Percentiles rank a stretch among this genome's conserved stretches.
Conservation (phyloP, 2,329 filamentous ascomycete species). For the Fusarium subglutinans region DNA sequence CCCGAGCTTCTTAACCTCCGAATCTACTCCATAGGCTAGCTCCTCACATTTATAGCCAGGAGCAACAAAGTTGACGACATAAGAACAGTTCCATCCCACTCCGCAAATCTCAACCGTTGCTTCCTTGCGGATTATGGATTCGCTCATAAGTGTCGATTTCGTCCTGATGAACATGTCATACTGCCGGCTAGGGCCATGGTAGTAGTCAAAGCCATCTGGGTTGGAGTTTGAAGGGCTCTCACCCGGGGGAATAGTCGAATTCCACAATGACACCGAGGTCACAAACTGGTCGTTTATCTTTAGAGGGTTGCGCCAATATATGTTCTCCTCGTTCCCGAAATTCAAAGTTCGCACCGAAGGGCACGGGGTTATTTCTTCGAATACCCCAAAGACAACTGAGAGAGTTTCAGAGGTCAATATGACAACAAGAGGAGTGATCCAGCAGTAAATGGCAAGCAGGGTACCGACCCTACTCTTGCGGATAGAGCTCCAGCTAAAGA, state of each 20-base stretch:
- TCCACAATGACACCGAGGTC: not conserved
- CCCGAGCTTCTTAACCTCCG: not conserved
- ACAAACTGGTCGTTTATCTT: not conserved
- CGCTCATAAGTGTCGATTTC: not conserved
- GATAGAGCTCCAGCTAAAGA: not conserved
- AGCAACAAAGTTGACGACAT: not conserved
- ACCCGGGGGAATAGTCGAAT: not conserved
- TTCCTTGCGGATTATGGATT: accelerated
- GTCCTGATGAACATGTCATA: no score
- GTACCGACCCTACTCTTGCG: accelerated
- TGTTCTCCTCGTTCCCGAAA: not conserved
- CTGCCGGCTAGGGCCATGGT: no score
- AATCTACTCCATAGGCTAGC: not conserved
- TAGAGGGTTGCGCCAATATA: accelerated
- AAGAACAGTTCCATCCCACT: conserved; percentile 8
- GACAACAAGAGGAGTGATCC: not conserved
- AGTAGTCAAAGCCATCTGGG: no score
- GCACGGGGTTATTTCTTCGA: not conserved
- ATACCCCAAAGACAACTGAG: accelerated
- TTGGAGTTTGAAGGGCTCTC: not conserved
- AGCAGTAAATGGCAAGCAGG: not conserved
- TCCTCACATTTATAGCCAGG: conserved; percentile 18
- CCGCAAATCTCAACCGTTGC: not conserved
- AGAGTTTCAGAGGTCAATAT: not conserved
- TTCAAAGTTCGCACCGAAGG: not conserved